These are phyloP conservation scores for Lycium barbarum DNA, from an alignment of 257 asterid genomes.

Conservation along the genomic window DNA sequence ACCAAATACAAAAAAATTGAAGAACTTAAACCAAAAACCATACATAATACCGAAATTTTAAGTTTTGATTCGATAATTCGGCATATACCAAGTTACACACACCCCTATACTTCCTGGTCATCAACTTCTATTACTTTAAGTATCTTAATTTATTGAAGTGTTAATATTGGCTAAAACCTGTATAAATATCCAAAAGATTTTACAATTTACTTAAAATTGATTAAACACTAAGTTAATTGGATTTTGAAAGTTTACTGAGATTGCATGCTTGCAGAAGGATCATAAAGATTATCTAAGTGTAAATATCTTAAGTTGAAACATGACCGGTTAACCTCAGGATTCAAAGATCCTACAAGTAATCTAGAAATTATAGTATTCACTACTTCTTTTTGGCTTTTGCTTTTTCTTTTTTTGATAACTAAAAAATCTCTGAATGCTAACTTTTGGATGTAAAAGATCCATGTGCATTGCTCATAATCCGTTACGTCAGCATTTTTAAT, in stretches of 20 bases:
- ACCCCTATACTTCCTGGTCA: not conserved
- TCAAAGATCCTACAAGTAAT: not conserved
- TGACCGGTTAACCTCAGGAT: not conserved
- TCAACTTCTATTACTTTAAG: not conserved
- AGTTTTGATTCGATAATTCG: not conserved
- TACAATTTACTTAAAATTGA: not conserved
- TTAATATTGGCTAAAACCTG: not conserved
- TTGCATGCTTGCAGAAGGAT: constrained; percentile 7
- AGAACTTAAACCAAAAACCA: not conserved
- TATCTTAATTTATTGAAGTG: not conserved
- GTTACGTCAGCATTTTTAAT: not conserved
- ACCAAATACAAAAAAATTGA: not conserved
- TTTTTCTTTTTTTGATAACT: too few relatives aligned
- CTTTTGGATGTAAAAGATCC: not conserved
- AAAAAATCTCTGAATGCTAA: not conserved
- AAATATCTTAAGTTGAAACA: not conserved
- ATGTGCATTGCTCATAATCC: not conserved
- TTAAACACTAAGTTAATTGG: not conserved
- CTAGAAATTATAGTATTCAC: not conserved
- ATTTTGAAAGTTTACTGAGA: not conserved
- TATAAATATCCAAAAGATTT: constrained; percentile 15
- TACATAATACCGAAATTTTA: not conserved
- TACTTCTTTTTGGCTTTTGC: not conserved
- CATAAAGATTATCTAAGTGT: not conserved
- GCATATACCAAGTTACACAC: not conserved